Base-by-base conservation (phyloP, 2,329 filamentous ascomycete species). In the Ascochyta pisi region DNA sequence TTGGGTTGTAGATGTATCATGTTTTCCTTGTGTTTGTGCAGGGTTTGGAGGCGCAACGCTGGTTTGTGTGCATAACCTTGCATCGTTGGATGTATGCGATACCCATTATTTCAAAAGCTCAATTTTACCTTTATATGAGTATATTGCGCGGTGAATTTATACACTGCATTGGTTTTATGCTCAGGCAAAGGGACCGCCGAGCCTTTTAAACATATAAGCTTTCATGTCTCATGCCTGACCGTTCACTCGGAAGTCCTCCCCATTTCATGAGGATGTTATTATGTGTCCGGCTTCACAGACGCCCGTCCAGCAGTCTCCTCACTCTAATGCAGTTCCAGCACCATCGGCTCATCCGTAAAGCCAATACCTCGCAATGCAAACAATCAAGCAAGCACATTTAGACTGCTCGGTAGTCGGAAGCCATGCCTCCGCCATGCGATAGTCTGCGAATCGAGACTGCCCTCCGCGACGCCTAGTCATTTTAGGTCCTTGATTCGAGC, bases 401-500 rank as follows among this genome's bases (percentile, higher is more conserved):
- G 38, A 37, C 38, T 27, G 43, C 23, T 37, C n/a, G 24, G 2
- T 38, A 54, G 38, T 43, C 44, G 24, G 37, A 38, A 48, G 37
- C 42, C 24, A 39, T n/a, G 3, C 13, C 19, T 12, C 15, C 31
- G 4, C 23, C 29, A 29, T 23, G 48, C 33, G 26, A 33, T 31
- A 12, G 6, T 9, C 16, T 23, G 39, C 15, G 10, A 38, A 31
- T 50, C 55, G 31, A 54, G 50, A 47, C 41, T 22, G 7, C 19
- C 13, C 15, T 27, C 33, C 15, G 22, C 26, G 6, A 13, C 29
- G 9, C 23, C n/a, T 19, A 13, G 23, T 31, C 54, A 69, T 4
- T 62, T 56, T 35, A 72, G 49, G 40, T 67, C 59, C 54, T 60
- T 67, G 38, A 67, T 60, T 23, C 60, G 57, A 22, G 56, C 47